Evolutionary conservation across 1,284 basidiomycete species (phyloP).

Genomic region (Wallemia mellicola): DNA sequence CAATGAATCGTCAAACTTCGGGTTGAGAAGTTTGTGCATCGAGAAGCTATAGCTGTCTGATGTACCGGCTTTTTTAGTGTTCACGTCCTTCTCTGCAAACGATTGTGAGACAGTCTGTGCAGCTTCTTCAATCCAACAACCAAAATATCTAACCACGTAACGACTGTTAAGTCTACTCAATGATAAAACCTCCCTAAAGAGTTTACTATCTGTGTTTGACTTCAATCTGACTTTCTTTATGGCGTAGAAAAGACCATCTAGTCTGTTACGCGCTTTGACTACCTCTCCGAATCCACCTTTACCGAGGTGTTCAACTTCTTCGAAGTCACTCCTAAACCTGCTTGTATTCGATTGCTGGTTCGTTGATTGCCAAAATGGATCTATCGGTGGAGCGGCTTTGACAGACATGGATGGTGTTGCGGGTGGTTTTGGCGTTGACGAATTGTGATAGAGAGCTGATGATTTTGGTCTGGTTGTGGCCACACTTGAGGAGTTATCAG

Average conservation of each 20-base stretch:
- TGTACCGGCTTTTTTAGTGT: not conserved
- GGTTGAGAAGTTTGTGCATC: not conserved
- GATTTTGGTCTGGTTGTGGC: constrained; percentile 1
- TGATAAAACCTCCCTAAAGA: constrained; percentile 14
- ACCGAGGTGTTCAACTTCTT: constrained; percentile 14
- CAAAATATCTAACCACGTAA: constrained; percentile 14
- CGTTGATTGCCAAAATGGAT: constrained; percentile 10
- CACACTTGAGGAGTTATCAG: not conserved
- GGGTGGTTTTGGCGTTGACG: not conserved
- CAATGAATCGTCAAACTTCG: not conserved
- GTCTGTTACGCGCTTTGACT: constrained; percentile 13
- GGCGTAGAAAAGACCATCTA: constrained; percentile 10
- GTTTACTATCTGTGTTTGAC: constrained; percentile 13
- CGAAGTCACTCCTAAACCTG: constrained; percentile 14
- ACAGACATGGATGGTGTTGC: not conserved
- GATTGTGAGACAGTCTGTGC: not conserved
- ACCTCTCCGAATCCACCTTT: constrained; percentile 16
- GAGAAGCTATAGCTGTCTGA: not conserved
- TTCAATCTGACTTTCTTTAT: constrained; percentile 3
- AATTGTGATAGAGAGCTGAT: not conserved
- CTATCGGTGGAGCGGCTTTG: constrained; percentile 2
- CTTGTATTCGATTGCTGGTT: constrained; percentile 2
- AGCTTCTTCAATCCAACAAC: constrained; percentile 6
- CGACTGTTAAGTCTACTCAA: constrained; percentile 14
- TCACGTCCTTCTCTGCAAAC: not conserved